Evolutionary conservation across 2,329 filamentous ascomycete species (phyloP), one percentile per base, ranked within the genome.

Genomic region (Dactylellina haptotyla): DNA sequence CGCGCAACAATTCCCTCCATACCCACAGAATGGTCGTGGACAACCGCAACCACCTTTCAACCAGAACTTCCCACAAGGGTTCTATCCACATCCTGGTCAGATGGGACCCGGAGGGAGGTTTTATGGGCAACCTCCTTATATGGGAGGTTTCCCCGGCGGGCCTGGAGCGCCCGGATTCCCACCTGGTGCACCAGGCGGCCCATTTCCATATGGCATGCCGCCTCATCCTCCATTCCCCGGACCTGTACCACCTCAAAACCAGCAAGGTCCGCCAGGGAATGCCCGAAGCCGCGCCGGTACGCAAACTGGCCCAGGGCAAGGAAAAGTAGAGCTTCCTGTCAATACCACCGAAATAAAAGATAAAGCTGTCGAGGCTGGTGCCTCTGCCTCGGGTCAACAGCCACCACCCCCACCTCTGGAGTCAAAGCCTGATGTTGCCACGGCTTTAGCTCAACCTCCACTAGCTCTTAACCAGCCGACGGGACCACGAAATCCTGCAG

Each of bases 381-480:
- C 30, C 18, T 34, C 30, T 32, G n/a, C 14, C 23, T 30, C 58
- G 8, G 34, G 37, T 32, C 48, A 56, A 34, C 62, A 73, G 25
- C 53, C 61, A 39, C 70, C 67, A 8, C 54, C 61, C 2, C 61
- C 61, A 12, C 70, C 70, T 46, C 46, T 67, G 3, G 70, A 74
- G 30, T 74, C 62, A 25, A 74, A 74, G 43, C 70, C 70, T 25
- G 70, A 74, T 25, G 56, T 67, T 34, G 54, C 70, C 25, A 67
- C 70, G 4, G 61, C 70, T 56, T 53, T 74, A 30, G 34, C 70
- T 10, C 62, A 66, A 23, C 70, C 70, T 3, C 54, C 70, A 2
- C 18, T 16, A 4, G 18, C 20, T 5, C 56, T 46, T 26, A 57
- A 48, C 23, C 70, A 74, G 26, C 62, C 70, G 20, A 67, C 56